Evolutionary conservation across 305 asterid species (phyloP).

Genomic region (Stenogyne calaminthoides): DNA sequence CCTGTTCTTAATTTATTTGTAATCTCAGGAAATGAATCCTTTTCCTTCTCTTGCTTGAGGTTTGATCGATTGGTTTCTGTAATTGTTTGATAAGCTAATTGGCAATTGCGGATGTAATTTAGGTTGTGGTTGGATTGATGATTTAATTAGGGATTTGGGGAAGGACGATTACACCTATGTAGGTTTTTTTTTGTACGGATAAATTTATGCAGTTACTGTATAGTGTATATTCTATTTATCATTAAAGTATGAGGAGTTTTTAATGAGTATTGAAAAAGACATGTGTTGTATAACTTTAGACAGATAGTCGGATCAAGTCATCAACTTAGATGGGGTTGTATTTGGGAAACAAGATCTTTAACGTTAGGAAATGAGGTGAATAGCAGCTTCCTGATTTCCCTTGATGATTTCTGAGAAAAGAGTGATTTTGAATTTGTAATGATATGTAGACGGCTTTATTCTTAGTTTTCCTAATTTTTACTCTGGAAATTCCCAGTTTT

Average conservation of each 20-base stretch:
- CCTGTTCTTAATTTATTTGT: neutral
- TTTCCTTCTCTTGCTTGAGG: neutral
- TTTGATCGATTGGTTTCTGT: constrained; percentile 7
- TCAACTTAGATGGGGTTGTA: neutral
- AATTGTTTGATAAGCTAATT: constrained; percentile 1
- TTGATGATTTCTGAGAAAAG: neutral
- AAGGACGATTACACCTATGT: neutral
- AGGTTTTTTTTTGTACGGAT: neutral
- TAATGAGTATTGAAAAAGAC: neutral
- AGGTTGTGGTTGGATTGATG: neutral
- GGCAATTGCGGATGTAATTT: neutral
- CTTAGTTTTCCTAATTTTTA: neutral
- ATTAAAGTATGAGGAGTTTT: neutral
- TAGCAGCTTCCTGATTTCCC: neutral
- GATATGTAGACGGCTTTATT: neutral
- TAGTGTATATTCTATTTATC: neutral
- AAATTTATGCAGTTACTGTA: neutral
- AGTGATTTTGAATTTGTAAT: neutral
- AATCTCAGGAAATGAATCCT: neutral
- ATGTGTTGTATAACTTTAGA: neutral
- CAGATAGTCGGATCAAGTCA: neutral
- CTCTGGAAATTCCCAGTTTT: neutral
- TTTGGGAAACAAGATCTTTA: neutral
- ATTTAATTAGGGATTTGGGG: neutral
- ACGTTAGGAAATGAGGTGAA: neutral